Conservation (phyloP, 768 basidiomycete genomes). For the Boletellus ananiceps region DNA sequence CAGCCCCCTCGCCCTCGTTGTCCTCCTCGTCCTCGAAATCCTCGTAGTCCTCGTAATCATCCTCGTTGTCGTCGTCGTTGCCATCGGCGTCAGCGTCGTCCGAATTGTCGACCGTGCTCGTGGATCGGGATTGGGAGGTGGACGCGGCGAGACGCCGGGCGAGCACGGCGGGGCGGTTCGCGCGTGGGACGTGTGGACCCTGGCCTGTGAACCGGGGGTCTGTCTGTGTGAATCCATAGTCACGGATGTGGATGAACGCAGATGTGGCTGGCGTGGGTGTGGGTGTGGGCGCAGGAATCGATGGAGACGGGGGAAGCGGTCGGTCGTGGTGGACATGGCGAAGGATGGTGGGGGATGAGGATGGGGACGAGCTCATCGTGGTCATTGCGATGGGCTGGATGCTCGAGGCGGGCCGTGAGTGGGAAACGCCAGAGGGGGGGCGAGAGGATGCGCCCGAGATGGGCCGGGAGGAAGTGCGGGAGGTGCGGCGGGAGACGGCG, state of each 20-base stretch:
- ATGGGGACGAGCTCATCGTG: too few relatives aligned
- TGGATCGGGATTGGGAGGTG: slow-evolving; percentile 8
- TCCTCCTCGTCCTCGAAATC: slow-evolving; percentile 3
- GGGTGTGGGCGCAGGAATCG: background rate
- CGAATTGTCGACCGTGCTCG: background rate
- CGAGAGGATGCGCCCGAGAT: too few relatives aligned
- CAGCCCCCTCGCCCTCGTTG: slow-evolving; percentile 2
- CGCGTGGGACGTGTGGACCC: slow-evolving; percentile 39
- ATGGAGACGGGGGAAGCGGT: too few relatives aligned
- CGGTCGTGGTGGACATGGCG: too few relatives aligned
- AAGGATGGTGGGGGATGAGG: too few relatives aligned
- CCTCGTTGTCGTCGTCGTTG: slow-evolving; percentile 7
- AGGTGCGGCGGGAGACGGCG: too few relatives aligned
- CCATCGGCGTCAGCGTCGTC: slow-evolving; percentile 1
- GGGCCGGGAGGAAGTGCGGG: too few relatives aligned
- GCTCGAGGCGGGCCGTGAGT: too few relatives aligned
- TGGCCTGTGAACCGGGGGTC: slow-evolving; percentile 43
- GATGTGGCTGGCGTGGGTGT: background rate
- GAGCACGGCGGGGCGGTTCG: slow-evolving; percentile 32
- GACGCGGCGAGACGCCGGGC: slow-evolving; percentile 26
- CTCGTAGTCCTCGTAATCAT: background rate
- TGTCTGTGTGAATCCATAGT: slow-evolving; percentile 40
- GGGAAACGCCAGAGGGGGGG: too few relatives aligned
- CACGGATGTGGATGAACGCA: slow-evolving; percentile 42
- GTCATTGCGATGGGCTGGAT: too few relatives aligned